A percentile compares a stretch with the other conserved stretches of the same genome.
Evolutionary conservation across 1,284 basidiomycete genomes (phyloP).

Genomic region (Fomitopsis betulina): DNA sequence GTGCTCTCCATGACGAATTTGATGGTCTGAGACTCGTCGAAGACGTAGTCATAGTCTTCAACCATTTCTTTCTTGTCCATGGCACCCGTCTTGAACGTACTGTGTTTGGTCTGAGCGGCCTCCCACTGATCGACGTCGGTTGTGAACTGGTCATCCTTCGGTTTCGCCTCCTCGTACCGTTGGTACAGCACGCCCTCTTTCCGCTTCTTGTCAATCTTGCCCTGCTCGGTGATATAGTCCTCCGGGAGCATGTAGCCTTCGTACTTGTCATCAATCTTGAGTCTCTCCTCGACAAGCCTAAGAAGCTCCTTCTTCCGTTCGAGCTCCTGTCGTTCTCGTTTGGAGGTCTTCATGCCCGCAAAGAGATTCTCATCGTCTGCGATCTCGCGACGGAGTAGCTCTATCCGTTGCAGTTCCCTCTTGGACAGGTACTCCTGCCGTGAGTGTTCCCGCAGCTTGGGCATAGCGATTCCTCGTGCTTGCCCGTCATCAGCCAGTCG

Average conservation of each 20-base stretch:
- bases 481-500: slow-evolving; percentile 83
- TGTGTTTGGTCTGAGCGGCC: slow-evolving; percentile 85
- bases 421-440: slow-evolving; percentile 95
- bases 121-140: slow-evolving; percentile 99
- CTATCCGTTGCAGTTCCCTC: slow-evolving; percentile 93
- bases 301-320: slow-evolving; percentile 93
- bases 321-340: slow-evolving; percentile 76
- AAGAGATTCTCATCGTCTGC: slow-evolving; percentile 90
- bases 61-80: slow-evolving; percentile 80
- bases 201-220: slow-evolving; percentile 97
- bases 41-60: slow-evolving; percentile 95
- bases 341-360: slow-evolving; percentile 84
- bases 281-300: slow-evolving; percentile 87
- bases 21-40: slow-evolving; percentile 97
- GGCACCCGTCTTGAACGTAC: slow-evolving; percentile 85
- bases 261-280: slow-evolving; percentile 90
- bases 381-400: slow-evolving; percentile 89
- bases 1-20: slow-evolving; percentile 89
- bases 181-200: slow-evolving; percentile 92
- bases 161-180: slow-evolving; percentile 90
- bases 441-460: slow-evolving; percentile 79
- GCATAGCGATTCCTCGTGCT: slow-evolving; percentile 77
- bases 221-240: slow-evolving; percentile 97
- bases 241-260: slow-evolving; percentile 95
- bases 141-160: slow-evolving; percentile 86